A percentile compares a stretch with the other conserved stretches of the same genome.
phyloP scores from a whole-genome alignment of 331 rosid genomes.

The Telfairia occidentalis region DNA sequence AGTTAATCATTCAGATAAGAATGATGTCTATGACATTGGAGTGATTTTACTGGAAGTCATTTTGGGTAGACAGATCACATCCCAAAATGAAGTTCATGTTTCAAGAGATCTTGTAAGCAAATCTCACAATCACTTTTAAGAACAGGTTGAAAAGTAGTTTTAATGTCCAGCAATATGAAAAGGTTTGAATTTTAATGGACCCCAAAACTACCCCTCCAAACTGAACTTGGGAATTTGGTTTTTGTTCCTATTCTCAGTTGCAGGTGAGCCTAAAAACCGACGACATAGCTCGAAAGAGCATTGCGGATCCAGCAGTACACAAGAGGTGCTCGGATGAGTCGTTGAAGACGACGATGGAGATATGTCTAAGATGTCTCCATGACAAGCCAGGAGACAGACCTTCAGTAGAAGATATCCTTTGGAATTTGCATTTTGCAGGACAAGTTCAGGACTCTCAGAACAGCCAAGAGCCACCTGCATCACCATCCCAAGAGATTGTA shows the following conservation, averaged over 20 bases:
- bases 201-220: neutral
- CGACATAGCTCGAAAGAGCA: constrained; percentile 61
- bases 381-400: constrained; percentile 47
- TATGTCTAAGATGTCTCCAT: constrained; percentile 70
- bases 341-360: constrained; percentile 68
- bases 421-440: constrained; percentile 91
- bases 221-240: neutral
- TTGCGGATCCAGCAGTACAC: constrained; percentile 64
- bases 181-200: too few species aligned
- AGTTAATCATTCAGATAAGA: constrained; percentile 48
- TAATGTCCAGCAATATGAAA: neutral
- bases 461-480: constrained; percentile 25
- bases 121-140: neutral
- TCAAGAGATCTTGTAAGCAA: constrained; percentile 79
- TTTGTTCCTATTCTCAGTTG: constrained; percentile 33
- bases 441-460: constrained; percentile 67
- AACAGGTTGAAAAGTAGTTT: neutral
- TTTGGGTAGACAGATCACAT: constrained; percentile 73
- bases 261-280: constrained; percentile 58
- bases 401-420: constrained; percentile 78
- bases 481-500: constrained; percentile 20
- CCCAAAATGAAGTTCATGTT: constrained; percentile 65
- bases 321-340: constrained; percentile 73
- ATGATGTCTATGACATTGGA: constrained; percentile 79
- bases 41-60: constrained; percentile 73